Evolutionary conservation across 2,329 filamentous ascomycete genomes (phyloP), one percentile per base, ranked within the genome.

Genomic region (Penicillium hesseltinei): DNA sequence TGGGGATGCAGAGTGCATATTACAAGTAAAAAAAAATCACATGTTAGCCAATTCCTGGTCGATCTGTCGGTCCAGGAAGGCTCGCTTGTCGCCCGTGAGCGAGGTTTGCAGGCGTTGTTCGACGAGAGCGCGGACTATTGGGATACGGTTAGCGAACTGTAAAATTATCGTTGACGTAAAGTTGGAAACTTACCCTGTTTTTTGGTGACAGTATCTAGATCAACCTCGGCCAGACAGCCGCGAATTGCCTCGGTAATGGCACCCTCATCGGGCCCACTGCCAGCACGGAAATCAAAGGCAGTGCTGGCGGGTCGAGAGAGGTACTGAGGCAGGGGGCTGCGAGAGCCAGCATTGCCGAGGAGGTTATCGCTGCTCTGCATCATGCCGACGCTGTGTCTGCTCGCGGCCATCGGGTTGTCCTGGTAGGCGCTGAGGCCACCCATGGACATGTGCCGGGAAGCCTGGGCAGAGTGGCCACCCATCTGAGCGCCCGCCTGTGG

Each of bases 121-220:
- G 13, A 96, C 92, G 44, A 97, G 82, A 4, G 90, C 92, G 50
- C 90, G 84, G 56, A 94, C 88, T 79, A 38, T 27, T 19, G 8
- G 15, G 19, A 19, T 4, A 6, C 33, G 40, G 49, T 64, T 55
- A 61, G 59, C 51, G 39, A 35, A 36, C 38, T 27, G 13, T n/a
- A 39, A 23, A 9, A 5, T n/a, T 17, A 44, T 23, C 15, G 52
- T 38, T n/a, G 10, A 36, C 23, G 39, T 8, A 19, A 11, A 23
- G 17, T 15, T 35, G 13, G 19, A 9, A 39, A 71, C 74, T 79
- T 79, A 72, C 86, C 78, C 78, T 97, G 93, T 80, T 99, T 99
- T 86, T 97, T 99, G 7, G 94, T 99, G 47, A 97, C 91, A n/a
- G 84, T 93, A 73, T 99, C 94, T 42, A 99, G 81, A 74, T 99